These are phyloP conservation scores for Fusarium armeniacum DNA, from an alignment of 2,329 filamentous ascomycete genomes.

Conservation along the genomic window DNA sequence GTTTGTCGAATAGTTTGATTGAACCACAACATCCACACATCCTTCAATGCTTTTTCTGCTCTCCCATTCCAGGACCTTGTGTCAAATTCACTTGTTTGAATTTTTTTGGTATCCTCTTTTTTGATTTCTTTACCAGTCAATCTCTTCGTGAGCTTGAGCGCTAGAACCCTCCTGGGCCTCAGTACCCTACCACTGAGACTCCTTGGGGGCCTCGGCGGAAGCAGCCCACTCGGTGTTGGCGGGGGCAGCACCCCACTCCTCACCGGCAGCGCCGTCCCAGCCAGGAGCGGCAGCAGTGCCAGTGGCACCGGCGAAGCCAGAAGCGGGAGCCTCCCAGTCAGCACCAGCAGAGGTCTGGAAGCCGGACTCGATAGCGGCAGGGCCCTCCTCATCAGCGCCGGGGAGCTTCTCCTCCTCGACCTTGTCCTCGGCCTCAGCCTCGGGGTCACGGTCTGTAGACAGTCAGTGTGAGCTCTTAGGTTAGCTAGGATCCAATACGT, in stretches of 20 bases:
- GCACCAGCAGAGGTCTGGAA: constrained; percentile 72
- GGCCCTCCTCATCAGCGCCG: constrained; percentile 85
- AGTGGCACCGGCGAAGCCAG: constrained; percentile 75
- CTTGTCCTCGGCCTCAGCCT: constrained; percentile 99
- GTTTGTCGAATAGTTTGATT: constrained; percentile 49
- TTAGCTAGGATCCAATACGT: constrained; percentile 55
- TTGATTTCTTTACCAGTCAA: constrained; percentile 42
- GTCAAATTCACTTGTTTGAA: constrained; percentile 34
- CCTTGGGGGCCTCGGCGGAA: constrained; percentile 68
- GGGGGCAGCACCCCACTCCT: constrained; percentile 75
- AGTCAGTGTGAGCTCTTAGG: constrained; percentile 31
- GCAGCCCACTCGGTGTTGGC: constrained; percentile 79
- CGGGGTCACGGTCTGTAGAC: constrained; percentile 87
- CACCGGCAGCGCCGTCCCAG: constrained; percentile 70
- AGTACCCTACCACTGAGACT: constrained; percentile 65
- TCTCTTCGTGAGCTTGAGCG: background rate
- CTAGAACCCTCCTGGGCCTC: constrained; percentile 35
- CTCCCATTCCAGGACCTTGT: constrained; percentile 29
- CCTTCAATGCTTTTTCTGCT: constrained; percentile 37
- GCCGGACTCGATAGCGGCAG: constrained; percentile 82
- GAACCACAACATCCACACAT: constrained; percentile 46
- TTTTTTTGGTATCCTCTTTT: constrained; percentile 41
- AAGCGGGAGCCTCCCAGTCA: constrained; percentile 89
- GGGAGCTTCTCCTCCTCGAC: constrained; percentile 92
- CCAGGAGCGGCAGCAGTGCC: constrained; percentile 62